A percentile compares a stretch with the other conserved stretches of the same genome.
Evolutionary conservation across 768 basidiomycete genomes (phyloP).

Genomic region (Tulasnella sp.): DNA sequence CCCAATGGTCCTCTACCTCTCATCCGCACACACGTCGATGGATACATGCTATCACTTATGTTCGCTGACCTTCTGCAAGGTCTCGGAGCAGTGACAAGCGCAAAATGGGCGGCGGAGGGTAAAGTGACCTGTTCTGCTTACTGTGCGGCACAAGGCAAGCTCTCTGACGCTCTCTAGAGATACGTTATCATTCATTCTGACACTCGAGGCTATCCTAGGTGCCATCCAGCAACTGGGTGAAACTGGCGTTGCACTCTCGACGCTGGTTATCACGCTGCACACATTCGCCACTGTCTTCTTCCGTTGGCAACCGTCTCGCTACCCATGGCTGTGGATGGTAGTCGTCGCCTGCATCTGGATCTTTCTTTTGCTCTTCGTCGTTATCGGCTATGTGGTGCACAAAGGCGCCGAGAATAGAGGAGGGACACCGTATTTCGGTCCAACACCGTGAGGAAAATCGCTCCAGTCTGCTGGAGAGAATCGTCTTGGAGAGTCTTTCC

Average conservation of each 20-base stretch:
- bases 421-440: conserved; percentile 15
- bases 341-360: conserved; percentile 18
- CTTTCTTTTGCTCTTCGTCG: conserved; percentile 14
- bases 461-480: not conserved
- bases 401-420: not conserved
- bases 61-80: conserved; percentile 20
- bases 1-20: conserved; percentile 8
- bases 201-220: not conserved
- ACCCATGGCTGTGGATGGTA: conserved; percentile 8
- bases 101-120: conserved; percentile 17
- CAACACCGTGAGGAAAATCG: conserved; percentile 8
- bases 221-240: conserved; percentile 17
- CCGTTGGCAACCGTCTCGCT: conserved; percentile 11
- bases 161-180: not conserved
- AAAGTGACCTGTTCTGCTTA: conserved; percentile 10
- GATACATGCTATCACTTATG: conserved; percentile 18
- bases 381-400: conserved; percentile 9
- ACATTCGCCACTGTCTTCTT: conserved; percentile 18
- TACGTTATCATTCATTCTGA: not conserved
- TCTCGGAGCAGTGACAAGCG: conserved; percentile 10
- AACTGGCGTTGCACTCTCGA: conserved; percentile 17
- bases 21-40: conserved; percentile 19
- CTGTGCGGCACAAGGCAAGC: conserved; percentile 14
- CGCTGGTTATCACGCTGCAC: conserved; percentile 16
- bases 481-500: not conserved